phyloP scores from a whole-genome alignment of 2,329 filamentous ascomycete species.

The Phoma sp. region DNA sequence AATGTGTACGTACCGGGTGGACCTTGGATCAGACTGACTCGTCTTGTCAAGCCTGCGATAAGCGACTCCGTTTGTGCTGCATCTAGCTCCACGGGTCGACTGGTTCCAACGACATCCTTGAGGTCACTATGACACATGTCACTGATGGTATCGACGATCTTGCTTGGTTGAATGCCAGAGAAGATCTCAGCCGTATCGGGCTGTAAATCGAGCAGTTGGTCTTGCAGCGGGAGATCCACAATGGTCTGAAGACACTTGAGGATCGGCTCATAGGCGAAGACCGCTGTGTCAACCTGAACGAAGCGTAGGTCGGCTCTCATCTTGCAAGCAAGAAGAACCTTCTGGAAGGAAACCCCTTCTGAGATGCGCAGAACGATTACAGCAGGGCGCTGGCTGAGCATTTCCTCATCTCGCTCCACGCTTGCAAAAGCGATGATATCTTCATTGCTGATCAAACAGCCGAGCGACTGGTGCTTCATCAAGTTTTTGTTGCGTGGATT shows the following conservation, averaged over 20 bases:
- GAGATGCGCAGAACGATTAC: conserved; percentile 60
- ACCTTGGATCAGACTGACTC: conserved; percentile 71
- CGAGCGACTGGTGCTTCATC: conserved; percentile 67
- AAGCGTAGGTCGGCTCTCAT: conserved; percentile 53
- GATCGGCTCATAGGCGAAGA: conserved; percentile 74
- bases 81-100: conserved; percentile 52
- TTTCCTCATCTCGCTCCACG: conserved; percentile 59
- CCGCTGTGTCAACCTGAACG: conserved; percentile 66
- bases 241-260: conserved; percentile 65
- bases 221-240: conserved; percentile 61
- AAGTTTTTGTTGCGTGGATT: conserved; percentile 54
- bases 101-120: conserved; percentile 25
- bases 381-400: conserved; percentile 55
- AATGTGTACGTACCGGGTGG: conserved; percentile 64
- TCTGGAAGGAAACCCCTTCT: conserved; percentile 54
- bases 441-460: conserved; percentile 61
- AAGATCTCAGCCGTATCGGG: conserved; percentile 22
- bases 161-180: conserved; percentile 32
- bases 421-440: conserved; percentile 66
- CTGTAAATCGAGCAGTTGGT: conserved; percentile 55
- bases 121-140: conserved; percentile 25
- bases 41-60: conserved; percentile 58
- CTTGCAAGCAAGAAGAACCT: conserved; percentile 51
- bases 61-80: conserved; percentile 65
- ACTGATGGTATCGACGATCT: conserved; percentile 34